Percentiles rank a stretch among this genome's conserved stretches.
Conservation (phyloP, 192 early-diverging fungal genomes). For the Coemansia sp. region DNA sequence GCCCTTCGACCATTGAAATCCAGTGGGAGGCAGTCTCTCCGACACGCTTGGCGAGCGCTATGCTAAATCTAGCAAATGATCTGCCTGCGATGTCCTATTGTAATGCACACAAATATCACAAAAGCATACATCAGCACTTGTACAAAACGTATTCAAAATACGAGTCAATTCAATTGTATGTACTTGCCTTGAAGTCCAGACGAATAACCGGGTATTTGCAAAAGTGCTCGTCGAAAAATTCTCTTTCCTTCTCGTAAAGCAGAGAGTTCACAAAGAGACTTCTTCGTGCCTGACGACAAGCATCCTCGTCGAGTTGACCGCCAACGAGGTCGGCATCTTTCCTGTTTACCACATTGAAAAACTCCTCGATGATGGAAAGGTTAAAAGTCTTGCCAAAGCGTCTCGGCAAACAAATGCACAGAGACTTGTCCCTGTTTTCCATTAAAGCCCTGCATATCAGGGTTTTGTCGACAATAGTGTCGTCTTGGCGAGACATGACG, state of each 20-base stretch:
- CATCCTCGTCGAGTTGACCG: background rate
- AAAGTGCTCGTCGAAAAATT: conserved; percentile 10
- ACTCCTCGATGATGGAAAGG: conserved; percentile 21
- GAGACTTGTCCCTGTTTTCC: background rate
- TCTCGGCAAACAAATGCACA: conserved; percentile 25
- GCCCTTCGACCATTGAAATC: no score
- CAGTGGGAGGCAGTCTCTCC: no score
- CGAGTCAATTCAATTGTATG: background rate
- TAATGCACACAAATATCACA: no score
- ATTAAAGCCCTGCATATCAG: conserved; percentile 14
- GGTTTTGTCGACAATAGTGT: conserved; percentile 16
- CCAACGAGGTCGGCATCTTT: background rate
- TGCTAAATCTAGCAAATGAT: no score
- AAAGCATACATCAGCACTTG: no score
- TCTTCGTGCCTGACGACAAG: background rate
- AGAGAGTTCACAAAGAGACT: conserved; percentile 3
- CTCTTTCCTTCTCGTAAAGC: background rate
- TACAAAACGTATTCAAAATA: background rate
- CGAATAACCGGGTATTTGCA: conserved; percentile 16
- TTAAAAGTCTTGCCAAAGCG: no score
- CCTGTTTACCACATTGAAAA: conserved; percentile 15
- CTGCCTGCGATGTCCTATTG: no score
- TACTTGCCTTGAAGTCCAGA: conserved; percentile 17
- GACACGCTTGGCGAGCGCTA: no score
- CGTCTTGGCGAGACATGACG: no score